Conservation (phyloP, 2,329 filamentous ascomycete species). For the Fusarium sp. region DNA sequence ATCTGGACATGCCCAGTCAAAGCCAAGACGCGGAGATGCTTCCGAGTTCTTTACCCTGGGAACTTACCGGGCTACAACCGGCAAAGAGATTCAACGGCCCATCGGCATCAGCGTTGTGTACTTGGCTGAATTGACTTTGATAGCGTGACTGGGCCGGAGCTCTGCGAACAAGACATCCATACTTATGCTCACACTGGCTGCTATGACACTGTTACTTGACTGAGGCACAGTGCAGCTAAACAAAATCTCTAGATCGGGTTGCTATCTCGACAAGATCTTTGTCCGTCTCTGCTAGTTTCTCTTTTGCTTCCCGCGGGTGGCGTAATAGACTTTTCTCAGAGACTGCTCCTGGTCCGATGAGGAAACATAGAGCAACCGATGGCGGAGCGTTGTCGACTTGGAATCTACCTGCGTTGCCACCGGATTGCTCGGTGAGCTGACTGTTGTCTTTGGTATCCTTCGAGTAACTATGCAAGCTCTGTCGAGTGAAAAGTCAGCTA, state of each 20-base stretch:
- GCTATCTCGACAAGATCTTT: neutral
- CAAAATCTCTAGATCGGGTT: neutral
- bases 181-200: slow-evolving; percentile 26
- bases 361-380: slow-evolving; percentile 8
- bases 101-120: slow-evolving; percentile 11
- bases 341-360: slow-evolving; percentile 3
- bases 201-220: neutral
- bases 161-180: slow-evolving; percentile 4
- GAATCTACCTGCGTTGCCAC: slow-evolving; percentile 22
- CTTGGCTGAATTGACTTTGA: slow-evolving; percentile 28
- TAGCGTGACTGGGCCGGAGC: slow-evolving; percentile 17
- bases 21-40: slow-evolving; percentile 16
- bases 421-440: neutral
- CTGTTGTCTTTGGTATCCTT: slow-evolving; percentile 5
- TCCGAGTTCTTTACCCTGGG: slow-evolving; percentile 13
- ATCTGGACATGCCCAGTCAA: slow-evolving; percentile 5
- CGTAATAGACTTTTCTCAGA: slow-evolving; percentile 23
- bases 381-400: slow-evolving; percentile 20
- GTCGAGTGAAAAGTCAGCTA: slow-evolving; percentile 4
- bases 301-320: slow-evolving; percentile 21
- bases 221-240: slow-evolving; percentile 8
- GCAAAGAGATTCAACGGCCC: slow-evolving; percentile 12
- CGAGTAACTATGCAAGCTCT: slow-evolving; percentile 8
- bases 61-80: slow-evolving; percentile 4
- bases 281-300: neutral